These are phyloP conservation scores for Thermomucor indicae-seudaticae DNA, from an alignment of 371 early-diverging fungal species.

Conservation along the genomic window DNA sequence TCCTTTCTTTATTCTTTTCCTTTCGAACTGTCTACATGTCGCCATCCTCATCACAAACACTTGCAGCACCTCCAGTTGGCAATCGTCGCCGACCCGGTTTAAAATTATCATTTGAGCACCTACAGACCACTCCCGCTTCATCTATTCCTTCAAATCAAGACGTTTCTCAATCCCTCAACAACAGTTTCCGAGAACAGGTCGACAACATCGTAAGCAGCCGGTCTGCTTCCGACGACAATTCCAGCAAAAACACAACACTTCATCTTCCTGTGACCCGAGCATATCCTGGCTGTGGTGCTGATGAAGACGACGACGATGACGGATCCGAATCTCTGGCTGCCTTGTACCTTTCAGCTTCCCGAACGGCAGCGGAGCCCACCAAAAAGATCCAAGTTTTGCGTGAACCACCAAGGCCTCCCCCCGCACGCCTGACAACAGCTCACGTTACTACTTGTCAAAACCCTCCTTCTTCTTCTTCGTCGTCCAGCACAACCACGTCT, in stretches of 20 bases:
- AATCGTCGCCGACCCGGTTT: slow-evolving; percentile 19
- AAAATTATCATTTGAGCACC: slow-evolving; percentile 13
- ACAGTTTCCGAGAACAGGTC: slow-evolving; percentile 30
- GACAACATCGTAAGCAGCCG: slow-evolving; percentile 30
- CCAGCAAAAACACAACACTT: slow-evolving; percentile 4
- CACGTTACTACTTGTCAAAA: not conserved
- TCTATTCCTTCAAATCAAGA: not conserved
- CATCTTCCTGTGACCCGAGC: not conserved
- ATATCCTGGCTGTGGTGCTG: slow-evolving; percentile 13
- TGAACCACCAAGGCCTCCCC: slow-evolving; percentile 36
- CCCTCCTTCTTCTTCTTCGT: slow-evolving; percentile 7
- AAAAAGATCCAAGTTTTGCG: slow-evolving; percentile 23
- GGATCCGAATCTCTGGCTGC: slow-evolving; percentile 15
- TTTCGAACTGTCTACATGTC: too few species aligned
- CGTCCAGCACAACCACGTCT: slow-evolving; percentile 6
- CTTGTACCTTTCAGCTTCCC: slow-evolving; percentile 1
- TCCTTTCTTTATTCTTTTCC: too few species aligned
- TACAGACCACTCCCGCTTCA: slow-evolving; percentile 13
- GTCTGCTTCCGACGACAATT: not conserved
- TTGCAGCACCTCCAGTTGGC: slow-evolving; percentile 2
- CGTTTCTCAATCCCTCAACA: not conserved
- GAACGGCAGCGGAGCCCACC: too few species aligned
- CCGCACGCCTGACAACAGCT: not conserved
- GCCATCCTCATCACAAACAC: too few species aligned
- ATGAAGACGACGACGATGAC: slow-evolving; percentile 16